A percentile compares a stretch with the other conserved stretches of the same genome.
phyloP scores from a whole-genome alignment of 306 rosid species.

The Calophaca sinica region DNA sequence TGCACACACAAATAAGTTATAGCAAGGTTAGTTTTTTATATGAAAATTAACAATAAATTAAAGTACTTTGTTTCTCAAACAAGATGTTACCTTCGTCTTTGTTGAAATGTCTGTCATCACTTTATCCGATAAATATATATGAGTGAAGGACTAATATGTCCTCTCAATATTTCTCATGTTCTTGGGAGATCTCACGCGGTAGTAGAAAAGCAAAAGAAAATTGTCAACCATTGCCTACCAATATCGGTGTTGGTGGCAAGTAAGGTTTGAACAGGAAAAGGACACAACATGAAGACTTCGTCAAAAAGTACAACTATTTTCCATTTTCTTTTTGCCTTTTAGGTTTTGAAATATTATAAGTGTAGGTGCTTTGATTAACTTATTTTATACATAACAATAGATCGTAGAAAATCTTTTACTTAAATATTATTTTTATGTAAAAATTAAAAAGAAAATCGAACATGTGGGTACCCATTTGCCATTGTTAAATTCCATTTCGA shows the following conservation, averaged over 20 bases:
- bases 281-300: conserved; percentile 42
- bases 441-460: neutral
- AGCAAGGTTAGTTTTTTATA: conserved; percentile 2
- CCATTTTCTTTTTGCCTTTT: neutral
- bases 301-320: conserved; percentile 31
- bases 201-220: conserved; percentile 20
- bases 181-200: conserved; percentile 45
- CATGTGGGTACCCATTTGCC: neutral
- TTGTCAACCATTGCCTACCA: conserved; percentile 34
- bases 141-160: conserved; percentile 9
- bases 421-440: neutral
- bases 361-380: neutral
- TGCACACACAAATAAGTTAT: conserved; percentile 4
- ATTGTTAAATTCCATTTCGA: neutral
- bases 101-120: conserved; percentile 27
- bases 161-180: neutral
- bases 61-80: neutral
- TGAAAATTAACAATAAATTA: neutral
- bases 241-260: conserved; percentile 38
- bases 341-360: neutral
- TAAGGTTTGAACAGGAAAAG: conserved; percentile 42
- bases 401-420: too few relatives aligned
- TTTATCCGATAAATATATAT: neutral
- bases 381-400: neutral
- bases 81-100: conserved; percentile 7